A percentile compares a stretch with the other conserved stretches of the same genome.
phyloP scores from a whole-genome alignment of 768 basidiomycete species.

The Phaeotremella skinneri region DNA sequence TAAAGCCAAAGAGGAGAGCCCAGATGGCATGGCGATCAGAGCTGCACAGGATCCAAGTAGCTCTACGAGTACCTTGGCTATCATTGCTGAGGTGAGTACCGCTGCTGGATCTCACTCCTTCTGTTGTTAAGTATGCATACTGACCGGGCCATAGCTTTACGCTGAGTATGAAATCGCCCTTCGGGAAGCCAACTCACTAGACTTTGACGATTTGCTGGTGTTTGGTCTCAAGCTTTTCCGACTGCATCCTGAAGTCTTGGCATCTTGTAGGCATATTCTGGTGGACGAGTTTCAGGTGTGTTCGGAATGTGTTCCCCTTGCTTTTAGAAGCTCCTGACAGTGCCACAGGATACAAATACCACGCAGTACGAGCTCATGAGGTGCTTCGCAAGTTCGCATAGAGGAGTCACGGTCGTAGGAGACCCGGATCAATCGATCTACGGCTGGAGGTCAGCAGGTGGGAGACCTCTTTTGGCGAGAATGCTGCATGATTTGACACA shows the following conservation, averaged over 20 bases:
- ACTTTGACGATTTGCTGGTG: slow-evolving; percentile 82
- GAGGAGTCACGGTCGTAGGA: slow-evolving; percentile 74
- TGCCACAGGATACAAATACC: slow-evolving; percentile 69
- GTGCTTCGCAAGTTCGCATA: slow-evolving; percentile 58
- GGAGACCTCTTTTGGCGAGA: slow-evolving; percentile 5
- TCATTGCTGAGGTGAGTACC: slow-evolving; percentile 45
- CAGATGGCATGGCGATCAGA: slow-evolving; percentile 55
- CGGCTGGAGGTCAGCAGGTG: slow-evolving; percentile 74
- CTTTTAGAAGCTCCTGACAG: background rate
- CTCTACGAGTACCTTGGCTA: slow-evolving; percentile 31
- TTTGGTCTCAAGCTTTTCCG: slow-evolving; percentile 68
- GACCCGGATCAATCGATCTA: slow-evolving; percentile 92
- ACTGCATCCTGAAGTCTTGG: slow-evolving; percentile 56
- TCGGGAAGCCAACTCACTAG: slow-evolving; percentile 65
- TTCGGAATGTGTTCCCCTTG: background rate
- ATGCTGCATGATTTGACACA: background rate
- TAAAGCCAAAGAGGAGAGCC: slow-evolving; percentile 62
- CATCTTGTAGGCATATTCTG: slow-evolving; percentile 67
- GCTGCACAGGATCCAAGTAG: slow-evolving; percentile 35
- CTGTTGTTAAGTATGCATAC: no score
- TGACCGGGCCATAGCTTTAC: slow-evolving; percentile 56
- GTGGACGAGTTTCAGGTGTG: slow-evolving; percentile 75
- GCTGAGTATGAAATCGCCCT: slow-evolving; percentile 66
- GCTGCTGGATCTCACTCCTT: background rate
- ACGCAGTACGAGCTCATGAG: slow-evolving; percentile 79